Percentiles rank a stretch among this genome's conserved stretches.
Conservation (phyloP, 495 filamentous ascomycete species). For the Lepidopterella palustris region DNA sequence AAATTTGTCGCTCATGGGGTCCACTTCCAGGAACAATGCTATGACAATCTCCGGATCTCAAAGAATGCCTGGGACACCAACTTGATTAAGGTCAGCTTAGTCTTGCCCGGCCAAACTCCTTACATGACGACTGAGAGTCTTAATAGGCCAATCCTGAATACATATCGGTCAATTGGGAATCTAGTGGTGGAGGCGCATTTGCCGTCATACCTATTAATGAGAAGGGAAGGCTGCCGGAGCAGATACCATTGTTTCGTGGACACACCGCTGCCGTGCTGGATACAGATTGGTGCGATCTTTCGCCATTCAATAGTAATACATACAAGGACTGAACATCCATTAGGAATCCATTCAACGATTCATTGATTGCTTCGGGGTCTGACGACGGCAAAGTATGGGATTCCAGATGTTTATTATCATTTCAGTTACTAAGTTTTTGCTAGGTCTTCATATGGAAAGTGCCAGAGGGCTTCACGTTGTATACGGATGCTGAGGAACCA, state of each 20-base stretch:
- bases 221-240: slow-evolving; percentile 81
- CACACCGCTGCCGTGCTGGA: slow-evolving; percentile 94
- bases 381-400: slow-evolving; percentile 79
- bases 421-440: slow-evolving; percentile 22
- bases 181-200: slow-evolving; percentile 92
- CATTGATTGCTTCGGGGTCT: slow-evolving; percentile 83
- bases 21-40: slow-evolving; percentile 67
- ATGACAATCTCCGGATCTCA: slow-evolving; percentile 91
- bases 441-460: slow-evolving; percentile 91
- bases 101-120: neutral
- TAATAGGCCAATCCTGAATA: slow-evolving; percentile 87
- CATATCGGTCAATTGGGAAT: slow-evolving; percentile 96
- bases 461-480: slow-evolving; percentile 76
- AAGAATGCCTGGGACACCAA: slow-evolving; percentile 99
- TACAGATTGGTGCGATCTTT: slow-evolving; percentile 76
- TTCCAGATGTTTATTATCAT: neutral
- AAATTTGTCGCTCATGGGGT: slow-evolving; percentile 7
- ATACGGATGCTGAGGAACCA: slow-evolving; percentile 76
- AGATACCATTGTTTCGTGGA: slow-evolving; percentile 88
- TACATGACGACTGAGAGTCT: slow-evolving; percentile 10
- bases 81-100: slow-evolving; percentile 70
- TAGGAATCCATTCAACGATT: slow-evolving; percentile 94
- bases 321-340: slow-evolving; percentile 30
- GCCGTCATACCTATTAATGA: slow-evolving; percentile 91
- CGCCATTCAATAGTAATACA: slow-evolving; percentile 8